These are phyloP conservation scores for Suhomyces xylopsoci DNA, from an alignment of 805 yeast genomes.

Conservation along the genomic window DNA sequence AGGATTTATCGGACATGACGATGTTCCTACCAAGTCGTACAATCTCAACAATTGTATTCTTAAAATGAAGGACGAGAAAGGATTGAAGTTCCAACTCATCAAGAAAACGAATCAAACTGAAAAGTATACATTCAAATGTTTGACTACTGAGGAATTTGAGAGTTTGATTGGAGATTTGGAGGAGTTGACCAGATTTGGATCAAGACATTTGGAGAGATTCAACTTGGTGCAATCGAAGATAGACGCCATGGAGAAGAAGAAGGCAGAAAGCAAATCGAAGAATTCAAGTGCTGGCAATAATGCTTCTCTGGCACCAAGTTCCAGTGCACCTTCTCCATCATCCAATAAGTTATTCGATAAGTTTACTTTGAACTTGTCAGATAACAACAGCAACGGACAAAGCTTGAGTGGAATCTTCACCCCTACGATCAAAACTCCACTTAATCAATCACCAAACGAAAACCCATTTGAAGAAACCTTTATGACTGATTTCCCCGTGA, in stretches of 20 bases:
- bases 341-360: background rate
- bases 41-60: constrained; percentile 38
- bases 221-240: constrained; percentile 44
- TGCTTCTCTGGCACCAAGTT: background rate
- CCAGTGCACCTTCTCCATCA: background rate
- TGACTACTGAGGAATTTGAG: constrained; percentile 39
- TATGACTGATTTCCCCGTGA: constrained; percentile 3
- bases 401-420: constrained; percentile 38
- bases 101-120: constrained; percentile 26
- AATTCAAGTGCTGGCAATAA: background rate
- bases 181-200: constrained; percentile 48
- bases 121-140: constrained; percentile 44
- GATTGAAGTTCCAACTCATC: constrained; percentile 32
- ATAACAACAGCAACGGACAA: background rate
- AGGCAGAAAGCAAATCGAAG: constrained; percentile 3
- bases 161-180: constrained; percentile 57
- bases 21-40: constrained; percentile 39
- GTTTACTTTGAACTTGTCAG: background rate
- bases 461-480: constrained; percentile 39
- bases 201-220: constrained; percentile 48
- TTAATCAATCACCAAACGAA: constrained; percentile 21
- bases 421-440: constrained; percentile 35
- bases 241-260: constrained; percentile 16
- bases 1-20: constrained; percentile 40
- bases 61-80: constrained; percentile 29